These are phyloP conservation scores for Thelephora aurantiotincta DNA, from an alignment of 768 basidiomycete species.

Conservation along the genomic window DNA sequence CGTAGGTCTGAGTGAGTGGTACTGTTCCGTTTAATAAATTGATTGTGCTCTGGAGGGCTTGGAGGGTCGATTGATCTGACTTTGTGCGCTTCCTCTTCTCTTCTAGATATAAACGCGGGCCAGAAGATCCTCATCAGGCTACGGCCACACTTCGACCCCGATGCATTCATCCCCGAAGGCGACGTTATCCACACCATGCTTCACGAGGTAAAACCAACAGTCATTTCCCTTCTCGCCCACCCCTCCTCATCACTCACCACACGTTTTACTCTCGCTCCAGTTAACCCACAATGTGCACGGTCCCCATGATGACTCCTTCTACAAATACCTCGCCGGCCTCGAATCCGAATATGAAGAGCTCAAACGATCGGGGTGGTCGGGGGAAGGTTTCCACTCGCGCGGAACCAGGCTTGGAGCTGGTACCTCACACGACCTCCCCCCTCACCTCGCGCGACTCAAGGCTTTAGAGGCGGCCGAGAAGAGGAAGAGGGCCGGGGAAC, in stretches of 20 bases:
- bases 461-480: slow-evolving; percentile 77
- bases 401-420: slow-evolving; percentile 58
- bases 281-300: slow-evolving; percentile 84
- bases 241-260: not conserved
- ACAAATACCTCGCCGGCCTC: slow-evolving; percentile 54
- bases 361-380: slow-evolving; percentile 68
- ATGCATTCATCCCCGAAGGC: slow-evolving; percentile 63
- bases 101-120: slow-evolving; percentile 64
- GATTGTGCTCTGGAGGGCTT: slow-evolving; percentile 15
- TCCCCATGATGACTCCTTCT: slow-evolving; percentile 78
- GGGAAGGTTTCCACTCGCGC: slow-evolving; percentile 80
- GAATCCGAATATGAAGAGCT: slow-evolving; percentile 80
- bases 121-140: slow-evolving; percentile 75
- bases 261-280: slow-evolving; percentile 20
- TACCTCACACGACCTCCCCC: slow-evolving; percentile 54
- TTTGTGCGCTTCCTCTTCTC: not conserved
- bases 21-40: not conserved
- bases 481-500: slow-evolving; percentile 29
- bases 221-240: not conserved
- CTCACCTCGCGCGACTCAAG: slow-evolving; percentile 45
- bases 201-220: slow-evolving; percentile 60
- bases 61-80: slow-evolving; percentile 17
- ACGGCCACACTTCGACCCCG: slow-evolving; percentile 51
- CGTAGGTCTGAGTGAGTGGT: slow-evolving; percentile 11
- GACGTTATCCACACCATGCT: slow-evolving; percentile 76